phyloP scores from a whole-genome alignment of 208 protist species.

The Trypanosomatidae sp. region DNA sequence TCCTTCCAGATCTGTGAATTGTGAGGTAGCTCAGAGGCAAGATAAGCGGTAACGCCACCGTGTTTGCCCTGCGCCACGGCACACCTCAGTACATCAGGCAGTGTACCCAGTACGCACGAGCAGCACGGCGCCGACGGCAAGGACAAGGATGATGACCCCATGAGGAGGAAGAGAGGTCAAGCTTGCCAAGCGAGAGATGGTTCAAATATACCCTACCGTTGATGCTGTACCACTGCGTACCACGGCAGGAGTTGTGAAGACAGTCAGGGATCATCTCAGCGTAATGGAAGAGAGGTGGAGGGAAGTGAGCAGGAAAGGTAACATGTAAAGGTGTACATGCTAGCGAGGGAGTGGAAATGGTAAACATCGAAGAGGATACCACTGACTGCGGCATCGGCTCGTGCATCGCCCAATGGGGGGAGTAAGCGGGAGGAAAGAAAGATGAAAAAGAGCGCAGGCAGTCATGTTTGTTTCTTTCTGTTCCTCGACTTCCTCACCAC shows the following conservation, averaged over 20 bases:
- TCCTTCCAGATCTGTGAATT: background rate
- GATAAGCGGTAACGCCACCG: conserved; percentile 5
- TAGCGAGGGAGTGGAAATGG: too few species aligned
- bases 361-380: background rate
- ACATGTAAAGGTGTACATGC: background rate
- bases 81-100: conserved; percentile 4
- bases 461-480: background rate
- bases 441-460: background rate
- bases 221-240: background rate
- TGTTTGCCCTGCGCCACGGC: background rate
- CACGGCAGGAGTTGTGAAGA: background rate
- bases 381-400: background rate
- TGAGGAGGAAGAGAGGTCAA: background rate
- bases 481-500: background rate
- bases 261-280: background rate
- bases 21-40: background rate
- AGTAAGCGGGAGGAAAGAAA: background rate
- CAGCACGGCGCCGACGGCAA: conserved; percentile 1
- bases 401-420: background rate
- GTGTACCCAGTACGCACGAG: conserved; percentile 4
- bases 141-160: conserved; percentile 2
- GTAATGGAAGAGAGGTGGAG: background rate
- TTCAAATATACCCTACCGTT: background rate
- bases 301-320: background rate
- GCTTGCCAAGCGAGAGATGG: background rate